Evolutionary conservation across 176 grass and related monocot species (phyloP).

Genomic region (Triticum turgidum): DNA sequence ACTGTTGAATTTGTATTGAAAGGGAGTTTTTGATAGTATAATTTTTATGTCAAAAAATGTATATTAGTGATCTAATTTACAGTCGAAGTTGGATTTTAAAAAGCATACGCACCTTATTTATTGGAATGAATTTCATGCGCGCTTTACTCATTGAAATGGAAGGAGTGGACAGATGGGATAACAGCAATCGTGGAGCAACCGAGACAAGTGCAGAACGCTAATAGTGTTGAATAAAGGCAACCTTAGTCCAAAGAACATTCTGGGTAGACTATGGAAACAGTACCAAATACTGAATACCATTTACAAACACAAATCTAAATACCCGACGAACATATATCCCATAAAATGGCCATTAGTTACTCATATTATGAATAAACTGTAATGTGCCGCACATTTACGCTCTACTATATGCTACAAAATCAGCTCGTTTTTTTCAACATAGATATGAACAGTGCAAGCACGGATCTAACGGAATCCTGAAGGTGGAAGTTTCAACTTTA

Average conservation of each 20-base stretch:
- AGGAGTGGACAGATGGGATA: too few relatives aligned
- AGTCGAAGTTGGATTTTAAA: too few relatives aligned
- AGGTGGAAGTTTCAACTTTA: neutral
- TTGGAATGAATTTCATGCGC: too few relatives aligned
- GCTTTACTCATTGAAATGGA: too few relatives aligned
- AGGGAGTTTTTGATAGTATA: too few relatives aligned
- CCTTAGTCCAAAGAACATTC: neutral
- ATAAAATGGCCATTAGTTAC: neutral
- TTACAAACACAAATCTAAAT: constrained; percentile 5
- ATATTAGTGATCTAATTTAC: too few relatives aligned
- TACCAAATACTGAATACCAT: neutral
- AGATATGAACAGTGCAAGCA: neutral
- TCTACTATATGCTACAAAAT: neutral
- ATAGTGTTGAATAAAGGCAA: neutral
- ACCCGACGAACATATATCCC: neutral
- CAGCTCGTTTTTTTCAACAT: neutral
- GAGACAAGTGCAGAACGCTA: neutral
- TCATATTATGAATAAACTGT: neutral
- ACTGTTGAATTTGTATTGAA: too few relatives aligned
- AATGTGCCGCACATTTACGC: neutral
- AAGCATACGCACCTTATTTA: too few relatives aligned
- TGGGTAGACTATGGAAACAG: neutral
- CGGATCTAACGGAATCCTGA: neutral
- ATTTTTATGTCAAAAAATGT: too few relatives aligned
- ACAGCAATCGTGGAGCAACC: neutral